Evolutionary conservation across 2,329 filamentous ascomycete genomes (phyloP).

Genomic region (Knufia fluminis): DNA sequence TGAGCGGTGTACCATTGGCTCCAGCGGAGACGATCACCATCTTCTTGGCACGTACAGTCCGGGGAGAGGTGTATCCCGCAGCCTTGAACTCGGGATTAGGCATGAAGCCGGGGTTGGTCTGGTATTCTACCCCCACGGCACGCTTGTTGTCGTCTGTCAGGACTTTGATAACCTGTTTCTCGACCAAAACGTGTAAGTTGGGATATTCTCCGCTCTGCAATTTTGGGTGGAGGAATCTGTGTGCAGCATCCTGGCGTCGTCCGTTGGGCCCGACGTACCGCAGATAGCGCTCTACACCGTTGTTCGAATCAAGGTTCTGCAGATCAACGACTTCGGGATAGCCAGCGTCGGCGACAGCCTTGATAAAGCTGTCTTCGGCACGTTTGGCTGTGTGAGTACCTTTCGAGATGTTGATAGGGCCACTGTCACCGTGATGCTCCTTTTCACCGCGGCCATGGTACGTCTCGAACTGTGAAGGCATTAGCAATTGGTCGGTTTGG

Average conservation of each 20-base stretch:
- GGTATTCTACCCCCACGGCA: slow-evolving; percentile 52
- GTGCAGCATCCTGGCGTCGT: slow-evolving; percentile 49
- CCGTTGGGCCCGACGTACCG: slow-evolving; percentile 45
- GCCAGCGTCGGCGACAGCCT: slow-evolving; percentile 40
- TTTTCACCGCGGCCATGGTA: slow-evolving; percentile 42
- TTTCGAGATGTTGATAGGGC: slow-evolving; percentile 48
- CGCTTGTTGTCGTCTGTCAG: slow-evolving; percentile 44
- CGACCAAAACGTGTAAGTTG: slow-evolving; percentile 51
- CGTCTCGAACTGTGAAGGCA: slow-evolving; percentile 40
- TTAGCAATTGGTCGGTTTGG: not conserved
- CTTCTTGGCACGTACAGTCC: slow-evolving; percentile 44
- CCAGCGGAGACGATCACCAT: slow-evolving; percentile 39
- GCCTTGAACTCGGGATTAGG: slow-evolving; percentile 12
- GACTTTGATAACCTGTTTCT: slow-evolving; percentile 48
- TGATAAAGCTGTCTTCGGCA: slow-evolving; percentile 43
- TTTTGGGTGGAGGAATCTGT: slow-evolving; percentile 46
- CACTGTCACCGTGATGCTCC: slow-evolving; percentile 43
- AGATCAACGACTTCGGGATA: slow-evolving; percentile 46
- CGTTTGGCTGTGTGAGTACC: slow-evolving; percentile 37
- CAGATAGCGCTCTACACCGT: slow-evolving; percentile 36
- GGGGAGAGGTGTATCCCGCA: slow-evolving; percentile 1
- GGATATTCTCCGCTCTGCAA: slow-evolving; percentile 42
- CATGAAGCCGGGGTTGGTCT: slow-evolving; percentile 37
- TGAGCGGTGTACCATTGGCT: slow-evolving; percentile 33
- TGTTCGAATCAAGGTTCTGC: slow-evolving; percentile 38